Base-by-base conservation (phyloP, 805 yeast species). In the Kodamaea leandrae region DNA sequence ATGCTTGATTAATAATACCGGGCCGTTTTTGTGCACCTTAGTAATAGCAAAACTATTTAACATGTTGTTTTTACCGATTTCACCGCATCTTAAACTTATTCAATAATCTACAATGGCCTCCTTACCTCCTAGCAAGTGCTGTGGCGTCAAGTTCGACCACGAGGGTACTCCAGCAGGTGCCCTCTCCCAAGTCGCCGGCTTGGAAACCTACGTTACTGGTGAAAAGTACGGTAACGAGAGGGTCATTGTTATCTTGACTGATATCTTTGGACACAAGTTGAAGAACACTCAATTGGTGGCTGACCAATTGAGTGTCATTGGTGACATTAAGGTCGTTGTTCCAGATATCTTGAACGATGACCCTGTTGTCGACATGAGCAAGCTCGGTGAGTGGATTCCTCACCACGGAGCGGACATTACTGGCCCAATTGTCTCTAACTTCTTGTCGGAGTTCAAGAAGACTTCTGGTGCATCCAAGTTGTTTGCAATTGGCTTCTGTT, bases 311-410 rank as follows among this genome's bases (percentile, higher is more conserved):
- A 32, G 52, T 24, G 34, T 39, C 10, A 9, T 30, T 12, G 42
- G 44, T 6, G 37, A 45, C 10, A 47, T 55, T 37, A 47, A 50
- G 39, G 66, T 61, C 1, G 44, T 57, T 29, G 30, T 62, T 33
- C 68, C 68, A 9, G 68, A 63, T 47, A 51, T 61, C 36, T 55
- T 63, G 39, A 45, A 54, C 30, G 48, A 48, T 29, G 68, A 61
- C 38, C 58, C 60, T 5, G 32, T 45, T 15, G 35, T n/a, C 12
- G 33, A 30, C 33, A 30, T 30, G 20, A n/a, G 14, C 21, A 30
- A 15, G 13, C 18, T 30, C 19, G 36, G 30, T 18, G 35, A 36
- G 20, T 47, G 50, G 44, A 14, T 49, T 13, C 29, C 21, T 1
- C 27, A 25, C n/a, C 56, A 54, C 41, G 23, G 28, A 8, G 42